phyloP scores from a whole-genome alignment of 805 yeast genomes.

The Hanseniaspora meyeri region DNA sequence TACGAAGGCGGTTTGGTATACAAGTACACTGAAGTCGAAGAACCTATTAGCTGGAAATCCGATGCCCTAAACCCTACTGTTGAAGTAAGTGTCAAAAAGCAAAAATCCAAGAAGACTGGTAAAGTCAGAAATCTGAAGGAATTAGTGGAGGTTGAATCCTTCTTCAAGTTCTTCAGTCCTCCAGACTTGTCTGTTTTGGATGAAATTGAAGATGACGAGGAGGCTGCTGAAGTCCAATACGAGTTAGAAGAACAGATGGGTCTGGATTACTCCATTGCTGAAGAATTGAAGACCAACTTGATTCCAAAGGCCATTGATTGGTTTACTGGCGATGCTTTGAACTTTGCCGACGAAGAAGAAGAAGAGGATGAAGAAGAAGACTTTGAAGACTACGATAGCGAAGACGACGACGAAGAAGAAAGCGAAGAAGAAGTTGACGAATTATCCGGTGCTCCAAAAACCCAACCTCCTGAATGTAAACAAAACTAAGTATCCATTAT shows the following conservation, averaged over 20 bases:
- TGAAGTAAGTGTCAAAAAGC: constrained; percentile 83
- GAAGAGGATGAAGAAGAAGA: constrained; percentile 56
- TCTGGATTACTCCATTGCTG: constrained; percentile 89
- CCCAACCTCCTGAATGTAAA: constrained; percentile 66
- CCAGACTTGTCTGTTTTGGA: constrained; percentile 52
- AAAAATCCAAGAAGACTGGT: constrained; percentile 90
- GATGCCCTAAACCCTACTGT: constrained; percentile 77
- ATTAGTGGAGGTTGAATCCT: constrained; percentile 84
- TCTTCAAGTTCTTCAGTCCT: constrained; percentile 91
- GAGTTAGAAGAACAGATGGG: constrained; percentile 55
- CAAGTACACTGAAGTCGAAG: constrained; percentile 89
- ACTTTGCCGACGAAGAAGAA: constrained; percentile 49
- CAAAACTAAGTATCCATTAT: constrained; percentile 36
- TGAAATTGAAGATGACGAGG: constrained; percentile 22
- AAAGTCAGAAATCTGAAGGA: constrained; percentile 94
- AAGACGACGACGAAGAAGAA: constrained; percentile 30
- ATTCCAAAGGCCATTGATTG: constrained; percentile 95
- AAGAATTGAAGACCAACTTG: constrained; percentile 87
- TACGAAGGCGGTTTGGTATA: constrained; percentile 92
- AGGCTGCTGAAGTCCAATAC: constrained; percentile 40
- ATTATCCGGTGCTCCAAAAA: constrained; percentile 31
- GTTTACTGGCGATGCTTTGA: constrained; percentile 96
- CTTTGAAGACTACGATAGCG: constrained; percentile 39
- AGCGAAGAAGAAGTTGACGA: constrained; percentile 31
- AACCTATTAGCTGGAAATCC: constrained; percentile 63